Evolutionary conservation across 1,139 yeast species (phyloP).

Genomic region (Suzukiozyma palmioleophila): DNA sequence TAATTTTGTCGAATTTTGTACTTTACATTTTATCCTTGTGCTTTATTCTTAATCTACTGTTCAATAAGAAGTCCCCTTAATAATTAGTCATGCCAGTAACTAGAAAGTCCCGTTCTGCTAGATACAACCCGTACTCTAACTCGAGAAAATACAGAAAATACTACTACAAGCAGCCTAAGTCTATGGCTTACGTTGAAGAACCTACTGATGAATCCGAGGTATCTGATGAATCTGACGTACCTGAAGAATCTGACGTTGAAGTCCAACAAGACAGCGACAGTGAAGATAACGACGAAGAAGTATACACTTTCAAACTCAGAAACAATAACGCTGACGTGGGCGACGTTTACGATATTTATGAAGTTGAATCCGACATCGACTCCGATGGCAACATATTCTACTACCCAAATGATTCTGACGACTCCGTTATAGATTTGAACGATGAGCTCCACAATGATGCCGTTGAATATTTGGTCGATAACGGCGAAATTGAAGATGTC

Average conservation of each 20-base stretch:
- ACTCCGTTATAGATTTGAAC: constrained; percentile 25
- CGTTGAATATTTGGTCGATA: constrained; percentile 30
- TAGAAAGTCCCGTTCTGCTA: background rate
- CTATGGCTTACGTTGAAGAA: constrained; percentile 38
- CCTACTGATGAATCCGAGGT: constrained; percentile 30
- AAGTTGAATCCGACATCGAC: constrained; percentile 4
- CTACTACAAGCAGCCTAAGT: constrained; percentile 31
- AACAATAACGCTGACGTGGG: constrained; percentile 11
- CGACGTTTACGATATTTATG: constrained; percentile 13
- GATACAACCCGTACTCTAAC: constrained; percentile 2
- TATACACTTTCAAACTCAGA: constrained; percentile 6
- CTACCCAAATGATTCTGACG: constrained; percentile 10
- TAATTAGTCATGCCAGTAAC: background rate
- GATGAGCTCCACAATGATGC: constrained; percentile 36
- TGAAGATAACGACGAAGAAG: constrained; percentile 6
- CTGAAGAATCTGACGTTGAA: constrained; percentile 14
- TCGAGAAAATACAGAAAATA: constrained; percentile 24
- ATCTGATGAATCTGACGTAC: constrained; percentile 15
- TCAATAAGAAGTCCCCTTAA: no score
- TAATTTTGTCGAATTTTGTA: no score
- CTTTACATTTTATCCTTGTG: no score
- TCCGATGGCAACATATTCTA: constrained; percentile 6
- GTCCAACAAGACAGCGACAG: constrained; percentile 4
- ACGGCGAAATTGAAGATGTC: constrained; percentile 34
- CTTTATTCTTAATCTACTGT: no score